A percentile compares a stretch with the other conserved stretches of the same genome.
phyloP scores from a whole-genome alignment of 805 yeast species.

The Candida ficus region DNA sequence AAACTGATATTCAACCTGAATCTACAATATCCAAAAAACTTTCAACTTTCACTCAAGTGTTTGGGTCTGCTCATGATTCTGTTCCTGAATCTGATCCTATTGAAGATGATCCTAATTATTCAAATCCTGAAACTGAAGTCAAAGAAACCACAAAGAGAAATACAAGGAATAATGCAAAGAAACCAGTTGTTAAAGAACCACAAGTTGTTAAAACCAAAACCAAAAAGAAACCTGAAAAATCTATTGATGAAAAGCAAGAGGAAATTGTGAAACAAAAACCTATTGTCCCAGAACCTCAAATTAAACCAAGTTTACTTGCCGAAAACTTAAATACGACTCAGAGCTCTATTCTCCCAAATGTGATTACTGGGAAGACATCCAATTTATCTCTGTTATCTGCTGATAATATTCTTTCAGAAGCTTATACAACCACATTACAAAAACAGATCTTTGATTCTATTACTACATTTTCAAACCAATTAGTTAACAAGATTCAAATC shows the following conservation, averaged over 20 bases:
- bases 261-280: no score
- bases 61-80: constrained; percentile 15
- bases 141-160: no score
- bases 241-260: no score
- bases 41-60: not conserved
- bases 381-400: not conserved
- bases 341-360: not conserved
- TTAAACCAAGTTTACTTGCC: not conserved
- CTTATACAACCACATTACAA: constrained; percentile 32
- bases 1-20: no score
- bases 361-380: not conserved
- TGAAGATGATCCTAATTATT: constrained; percentile 17
- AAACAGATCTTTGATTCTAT: constrained; percentile 33
- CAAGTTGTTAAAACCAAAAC: no score
- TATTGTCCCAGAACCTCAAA: not conserved
- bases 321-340: no score
- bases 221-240: no score
- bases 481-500: constrained; percentile 29
- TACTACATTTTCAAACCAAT: constrained; percentile 28
- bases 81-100: constrained; percentile 5
- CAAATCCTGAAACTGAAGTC: no score
- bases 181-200: no score
- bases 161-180: no score
- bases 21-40: no score
- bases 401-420: constrained; percentile 18